These are phyloP conservation scores for Plasmodium berghei DNA, from an alignment of 169 alveolate genomes.

Conservation along the genomic window DNA sequence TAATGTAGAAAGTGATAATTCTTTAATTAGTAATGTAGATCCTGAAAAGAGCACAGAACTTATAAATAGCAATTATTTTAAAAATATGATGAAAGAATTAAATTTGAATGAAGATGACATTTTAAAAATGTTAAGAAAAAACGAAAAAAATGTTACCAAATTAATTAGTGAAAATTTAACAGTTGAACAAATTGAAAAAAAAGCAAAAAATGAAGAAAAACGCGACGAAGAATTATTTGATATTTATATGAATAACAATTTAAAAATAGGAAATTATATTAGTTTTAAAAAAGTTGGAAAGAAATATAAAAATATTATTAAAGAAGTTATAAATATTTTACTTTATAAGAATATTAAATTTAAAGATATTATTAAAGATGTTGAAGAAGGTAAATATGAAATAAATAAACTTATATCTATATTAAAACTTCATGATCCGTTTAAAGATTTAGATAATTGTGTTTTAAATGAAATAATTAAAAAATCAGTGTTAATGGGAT, in stretches of 20 bases:
- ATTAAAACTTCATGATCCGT: constrained; percentile 21
- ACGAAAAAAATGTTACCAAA: constrained; percentile 52
- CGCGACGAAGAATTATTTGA: constrained; percentile 63
- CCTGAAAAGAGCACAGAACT: constrained; percentile 71
- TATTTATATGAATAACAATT: constrained; percentile 35
- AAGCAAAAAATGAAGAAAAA: constrained; percentile 52
- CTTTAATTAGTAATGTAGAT: constrained; percentile 37
- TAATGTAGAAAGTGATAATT: constrained; percentile 14
- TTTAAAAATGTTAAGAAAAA: constrained; percentile 24
- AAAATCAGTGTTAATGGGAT: constrained; percentile 52
- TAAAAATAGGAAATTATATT: constrained; percentile 34
- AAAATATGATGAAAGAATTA: constrained; percentile 44
- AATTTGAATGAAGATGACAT: constrained; percentile 62
- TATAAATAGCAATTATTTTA: constrained; percentile 43
- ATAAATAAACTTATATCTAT: not conserved
- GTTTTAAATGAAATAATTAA: constrained; percentile 34
- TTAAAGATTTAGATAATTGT: constrained; percentile 38
- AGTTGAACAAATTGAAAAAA: constrained; percentile 52
- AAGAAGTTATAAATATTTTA: constrained; percentile 34
- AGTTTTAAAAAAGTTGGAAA: constrained; percentile 67
- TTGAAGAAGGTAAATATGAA: constrained; percentile 28
- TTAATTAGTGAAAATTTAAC: constrained; percentile 65
- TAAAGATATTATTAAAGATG: constrained; percentile 28
- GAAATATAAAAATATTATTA: constrained; percentile 67
- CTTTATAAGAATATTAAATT: constrained; percentile 25